Conservation (phyloP, 1,284 basidiomycete species). For the Inonotus hispidus region DNA sequence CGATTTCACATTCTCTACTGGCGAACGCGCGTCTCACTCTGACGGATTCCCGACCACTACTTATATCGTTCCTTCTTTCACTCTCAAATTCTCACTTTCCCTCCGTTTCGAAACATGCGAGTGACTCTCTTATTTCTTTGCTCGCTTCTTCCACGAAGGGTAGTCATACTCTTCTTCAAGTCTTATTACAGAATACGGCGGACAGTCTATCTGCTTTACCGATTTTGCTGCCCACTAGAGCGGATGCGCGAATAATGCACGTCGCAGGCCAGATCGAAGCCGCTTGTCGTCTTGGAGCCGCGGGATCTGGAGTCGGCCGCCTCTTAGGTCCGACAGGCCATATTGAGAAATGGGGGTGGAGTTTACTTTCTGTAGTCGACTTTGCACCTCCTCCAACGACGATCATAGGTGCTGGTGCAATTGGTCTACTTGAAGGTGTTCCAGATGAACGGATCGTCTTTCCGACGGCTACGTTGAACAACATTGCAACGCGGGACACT, state of each 20-base stretch:
- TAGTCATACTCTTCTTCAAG: slow-evolving; percentile 44
- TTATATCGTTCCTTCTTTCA: slow-evolving; percentile 65
- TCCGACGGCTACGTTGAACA: slow-evolving; percentile 54
- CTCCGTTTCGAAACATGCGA: slow-evolving; percentile 49
- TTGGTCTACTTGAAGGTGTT: slow-evolving; percentile 42
- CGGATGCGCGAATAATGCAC: slow-evolving; percentile 69
- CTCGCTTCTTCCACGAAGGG: slow-evolving; percentile 37
- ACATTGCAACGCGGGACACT: slow-evolving; percentile 54
- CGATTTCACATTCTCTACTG: slow-evolving; percentile 53
- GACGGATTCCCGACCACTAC: slow-evolving; percentile 55
- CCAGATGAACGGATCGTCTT: slow-evolving; percentile 41
- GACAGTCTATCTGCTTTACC: slow-evolving; percentile 72
- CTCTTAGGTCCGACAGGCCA: slow-evolving; percentile 78
- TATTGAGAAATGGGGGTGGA: slow-evolving; percentile 87
- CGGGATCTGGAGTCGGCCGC: slow-evolving; percentile 46
- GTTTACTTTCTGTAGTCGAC: slow-evolving; percentile 70
- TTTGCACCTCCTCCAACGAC: slow-evolving; percentile 52
- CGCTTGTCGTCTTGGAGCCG: slow-evolving; percentile 48
- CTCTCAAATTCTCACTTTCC: slow-evolving; percentile 51
- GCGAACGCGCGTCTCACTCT: slow-evolving; percentile 52
- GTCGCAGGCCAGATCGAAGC: slow-evolving; percentile 63
- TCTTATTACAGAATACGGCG: slow-evolving; percentile 47
- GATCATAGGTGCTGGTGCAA: slow-evolving; percentile 44
- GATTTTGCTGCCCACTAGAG: slow-evolving; percentile 60
- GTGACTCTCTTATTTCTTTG: slow-evolving; percentile 40